phyloP scores from a whole-genome alignment of 2,329 filamentous ascomycete species.

The Diaporthe sp. region DNA sequence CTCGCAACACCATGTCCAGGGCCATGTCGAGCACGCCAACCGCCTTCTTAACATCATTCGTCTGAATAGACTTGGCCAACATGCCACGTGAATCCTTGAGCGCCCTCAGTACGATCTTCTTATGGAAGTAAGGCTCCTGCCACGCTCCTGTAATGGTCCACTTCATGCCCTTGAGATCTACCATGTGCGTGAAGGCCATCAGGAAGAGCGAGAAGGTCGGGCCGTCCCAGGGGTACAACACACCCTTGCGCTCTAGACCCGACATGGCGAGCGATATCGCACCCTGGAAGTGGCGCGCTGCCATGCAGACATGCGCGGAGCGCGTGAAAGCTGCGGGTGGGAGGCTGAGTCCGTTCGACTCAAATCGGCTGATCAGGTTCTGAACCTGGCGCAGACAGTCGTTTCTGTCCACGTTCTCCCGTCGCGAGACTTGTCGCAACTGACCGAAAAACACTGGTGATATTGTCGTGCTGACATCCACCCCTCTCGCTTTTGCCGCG shows the following conservation, averaged over 20 bases:
- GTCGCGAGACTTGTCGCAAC: slow-evolving; percentile 52
- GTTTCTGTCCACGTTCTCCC: slow-evolving; percentile 41
- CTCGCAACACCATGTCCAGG: slow-evolving; percentile 42
- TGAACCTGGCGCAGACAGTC: slow-evolving; percentile 43
- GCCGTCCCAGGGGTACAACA: slow-evolving; percentile 47
- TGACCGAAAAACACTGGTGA: slow-evolving; percentile 56
- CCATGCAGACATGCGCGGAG: slow-evolving; percentile 49
- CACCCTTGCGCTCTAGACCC: slow-evolving; percentile 45
- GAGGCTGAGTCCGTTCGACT: slow-evolving; percentile 44
- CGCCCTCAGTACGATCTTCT: slow-evolving; percentile 42
- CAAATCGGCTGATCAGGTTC: slow-evolving; percentile 45
- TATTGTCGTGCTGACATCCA: slow-evolving; percentile 58
- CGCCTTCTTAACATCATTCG: slow-evolving; percentile 36
- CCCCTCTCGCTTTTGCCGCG: slow-evolving; percentile 55
- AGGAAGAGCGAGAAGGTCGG: slow-evolving; percentile 52
- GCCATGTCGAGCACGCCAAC: slow-evolving; percentile 46
- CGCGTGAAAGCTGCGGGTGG: slow-evolving; percentile 48
- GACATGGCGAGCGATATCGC: slow-evolving; percentile 49
- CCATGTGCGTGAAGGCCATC: slow-evolving; percentile 45
- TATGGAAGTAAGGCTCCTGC: slow-evolving; percentile 44
- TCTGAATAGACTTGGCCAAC: slow-evolving; percentile 36
- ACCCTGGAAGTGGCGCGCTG: slow-evolving; percentile 46
- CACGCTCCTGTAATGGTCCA: slow-evolving; percentile 43
- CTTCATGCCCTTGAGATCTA: slow-evolving; percentile 48
- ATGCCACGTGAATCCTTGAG: slow-evolving; percentile 45